Evolutionary conservation across 768 basidiomycete genomes (phyloP).

Genomic region (Basidioascus undulatus): DNA sequence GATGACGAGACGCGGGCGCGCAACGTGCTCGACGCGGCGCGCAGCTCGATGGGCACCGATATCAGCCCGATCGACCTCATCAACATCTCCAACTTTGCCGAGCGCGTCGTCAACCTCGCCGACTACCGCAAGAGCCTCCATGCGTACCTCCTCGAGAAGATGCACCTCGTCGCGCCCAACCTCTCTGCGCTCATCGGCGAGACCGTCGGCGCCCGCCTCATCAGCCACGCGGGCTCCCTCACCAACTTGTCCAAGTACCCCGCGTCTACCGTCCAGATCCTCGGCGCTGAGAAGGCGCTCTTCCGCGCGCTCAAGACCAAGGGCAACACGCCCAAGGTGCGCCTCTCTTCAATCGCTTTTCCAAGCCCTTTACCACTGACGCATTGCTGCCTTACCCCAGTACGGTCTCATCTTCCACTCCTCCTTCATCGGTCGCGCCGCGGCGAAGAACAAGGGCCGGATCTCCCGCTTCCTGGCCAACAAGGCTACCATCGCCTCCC

Average conservation of each 20-base stretch:
- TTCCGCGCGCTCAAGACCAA: slow-evolving; percentile 96
- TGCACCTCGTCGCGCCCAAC: slow-evolving; percentile 93
- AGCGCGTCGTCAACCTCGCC: slow-evolving; percentile 67
- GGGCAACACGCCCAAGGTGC: slow-evolving; percentile 88
- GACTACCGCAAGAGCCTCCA: slow-evolving; percentile 83
- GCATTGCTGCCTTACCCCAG: slow-evolving; percentile 24
- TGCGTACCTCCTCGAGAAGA: slow-evolving; percentile 76
- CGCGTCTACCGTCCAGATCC: slow-evolving; percentile 89
- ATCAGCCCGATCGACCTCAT: slow-evolving; percentile 82
- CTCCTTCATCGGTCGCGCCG: slow-evolving; percentile 84
- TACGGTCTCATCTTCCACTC: slow-evolving; percentile 97
- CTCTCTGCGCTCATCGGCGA: slow-evolving; percentile 63
- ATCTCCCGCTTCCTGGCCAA: slow-evolving; percentile 98
- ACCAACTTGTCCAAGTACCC: slow-evolving; percentile 97
- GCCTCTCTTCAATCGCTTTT: slow-evolving; percentile 6
- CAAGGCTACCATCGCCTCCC: slow-evolving; percentile 89
- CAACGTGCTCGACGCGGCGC: slow-evolving; percentile 82
- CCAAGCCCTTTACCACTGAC: not conserved
- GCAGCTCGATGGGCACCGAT: slow-evolving; percentile 79
- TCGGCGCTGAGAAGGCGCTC: slow-evolving; percentile 92
- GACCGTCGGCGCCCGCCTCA: slow-evolving; percentile 47
- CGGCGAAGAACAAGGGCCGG: slow-evolving; percentile 81
- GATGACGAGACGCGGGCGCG: slow-evolving; percentile 66
- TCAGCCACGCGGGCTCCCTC: slow-evolving; percentile 78
- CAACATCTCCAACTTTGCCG: slow-evolving; percentile 79